phyloP scores from a whole-genome alignment of 116 monocot species.

The Zostera marina region DNA sequence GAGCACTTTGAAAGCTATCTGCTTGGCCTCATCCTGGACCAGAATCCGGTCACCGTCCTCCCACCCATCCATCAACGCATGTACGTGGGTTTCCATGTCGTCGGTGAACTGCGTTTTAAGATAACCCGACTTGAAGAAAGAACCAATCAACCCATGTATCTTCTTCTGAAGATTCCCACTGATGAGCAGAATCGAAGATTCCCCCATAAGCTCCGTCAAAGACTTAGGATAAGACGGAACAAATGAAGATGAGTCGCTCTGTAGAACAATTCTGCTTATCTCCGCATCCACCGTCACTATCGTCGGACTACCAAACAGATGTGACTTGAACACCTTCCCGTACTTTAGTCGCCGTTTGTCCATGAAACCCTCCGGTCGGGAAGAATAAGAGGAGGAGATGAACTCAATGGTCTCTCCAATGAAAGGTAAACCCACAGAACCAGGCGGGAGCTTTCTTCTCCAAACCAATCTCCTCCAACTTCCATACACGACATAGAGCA shows the following conservation, averaged over 20 bases:
- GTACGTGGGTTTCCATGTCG: conserved; percentile 41
- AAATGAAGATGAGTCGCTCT: conserved; percentile 52
- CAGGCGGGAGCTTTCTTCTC: conserved; percentile 24
- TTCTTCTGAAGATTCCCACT: conserved; percentile 45
- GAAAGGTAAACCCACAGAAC: conserved; percentile 55
- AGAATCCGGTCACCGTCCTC: conserved; percentile 27
- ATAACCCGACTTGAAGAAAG: conserved; percentile 52
- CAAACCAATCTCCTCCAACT: not conserved
- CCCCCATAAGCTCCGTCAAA: conserved; percentile 70
- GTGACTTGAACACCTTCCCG: conserved; percentile 78
- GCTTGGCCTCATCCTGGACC: conserved; percentile 58
- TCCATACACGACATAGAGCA: conserved; percentile 5
- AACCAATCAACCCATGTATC: conserved; percentile 62
- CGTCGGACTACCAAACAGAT: conserved; percentile 66
- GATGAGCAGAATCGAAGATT: conserved; percentile 71
- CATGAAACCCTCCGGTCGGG: conserved; percentile 61
- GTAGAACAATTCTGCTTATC: conserved; percentile 47
- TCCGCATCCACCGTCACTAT: conserved; percentile 71
- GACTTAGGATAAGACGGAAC: conserved; percentile 81
- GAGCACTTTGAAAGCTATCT: conserved; percentile 82
- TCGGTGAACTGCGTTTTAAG: conserved; percentile 60
- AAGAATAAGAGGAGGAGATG: conserved; percentile 52
- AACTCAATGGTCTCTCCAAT: conserved; percentile 78
- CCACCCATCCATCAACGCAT: conserved; percentile 31
- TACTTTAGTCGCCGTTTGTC: conserved; percentile 52